Conservation (phyloP, 2,329 filamentous ascomycete genomes). For the Fonsecaea erecta region DNA sequence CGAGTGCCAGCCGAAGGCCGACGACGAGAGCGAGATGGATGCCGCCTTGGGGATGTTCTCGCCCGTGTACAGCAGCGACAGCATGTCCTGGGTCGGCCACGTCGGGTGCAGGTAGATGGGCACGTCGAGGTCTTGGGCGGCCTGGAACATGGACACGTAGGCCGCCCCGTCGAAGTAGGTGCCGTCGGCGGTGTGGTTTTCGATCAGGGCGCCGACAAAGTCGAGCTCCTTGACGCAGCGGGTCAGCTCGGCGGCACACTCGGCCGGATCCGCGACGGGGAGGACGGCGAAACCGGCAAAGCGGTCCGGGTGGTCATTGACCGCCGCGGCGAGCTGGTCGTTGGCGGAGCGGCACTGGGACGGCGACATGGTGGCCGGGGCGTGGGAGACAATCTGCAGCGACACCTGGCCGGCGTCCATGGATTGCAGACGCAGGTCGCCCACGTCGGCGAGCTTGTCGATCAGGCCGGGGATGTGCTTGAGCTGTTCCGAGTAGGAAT, state of each 20-base stretch:
- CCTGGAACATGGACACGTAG: conserved; percentile 51
- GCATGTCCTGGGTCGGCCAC: conserved; percentile 47
- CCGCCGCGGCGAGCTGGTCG: conserved; percentile 34
- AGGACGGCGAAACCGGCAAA: conserved; percentile 52
- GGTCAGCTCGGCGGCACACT: conserved; percentile 44
- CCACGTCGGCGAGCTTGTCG: conserved; percentile 32
- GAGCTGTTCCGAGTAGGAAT: conserved; percentile 30
- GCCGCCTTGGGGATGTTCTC: conserved; percentile 15
- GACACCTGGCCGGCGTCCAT: conserved; percentile 33
- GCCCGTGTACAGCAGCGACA: conserved; percentile 47
- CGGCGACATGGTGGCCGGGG: conserved; percentile 23
- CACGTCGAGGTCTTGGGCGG: conserved; percentile 53
- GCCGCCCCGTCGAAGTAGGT: conserved; percentile 50
- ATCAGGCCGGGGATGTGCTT: conserved; percentile 29
- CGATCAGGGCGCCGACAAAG: conserved; percentile 56
- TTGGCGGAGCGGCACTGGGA: conserved; percentile 30
- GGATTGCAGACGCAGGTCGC: conserved; percentile 22
- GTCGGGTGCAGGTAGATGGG: conserved; percentile 60
- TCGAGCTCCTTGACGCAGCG: conserved; percentile 49
- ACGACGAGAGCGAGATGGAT: conserved; percentile 21
- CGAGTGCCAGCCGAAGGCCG: conserved; percentile 43
- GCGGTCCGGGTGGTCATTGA: conserved; percentile 42
- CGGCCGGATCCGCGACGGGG: conserved; percentile 46
- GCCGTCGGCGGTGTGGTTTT: conserved; percentile 43
- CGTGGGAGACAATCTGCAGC: conserved; percentile 35